Evolutionary conservation across 192 early-diverging fungal species (phyloP).

Genomic region (Cetraspora pellucida): DNA sequence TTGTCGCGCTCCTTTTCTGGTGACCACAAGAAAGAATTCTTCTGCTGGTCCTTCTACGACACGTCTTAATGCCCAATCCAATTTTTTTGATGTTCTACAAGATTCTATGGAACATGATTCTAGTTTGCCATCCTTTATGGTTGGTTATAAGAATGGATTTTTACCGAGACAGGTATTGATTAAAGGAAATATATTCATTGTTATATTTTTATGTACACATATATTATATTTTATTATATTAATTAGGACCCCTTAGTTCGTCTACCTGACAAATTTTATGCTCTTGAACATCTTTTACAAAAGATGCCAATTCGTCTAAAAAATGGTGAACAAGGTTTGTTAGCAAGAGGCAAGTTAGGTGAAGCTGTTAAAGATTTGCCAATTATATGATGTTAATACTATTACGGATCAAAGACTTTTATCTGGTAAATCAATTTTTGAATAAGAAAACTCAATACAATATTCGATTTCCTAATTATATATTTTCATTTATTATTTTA

Average conservation of each 20-base stretch:
- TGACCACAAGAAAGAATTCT: too few species aligned
- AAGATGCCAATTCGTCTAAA: constrained; percentile 74
- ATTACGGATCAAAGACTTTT: constrained; percentile 74
- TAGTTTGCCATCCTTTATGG: constrained; percentile 55
- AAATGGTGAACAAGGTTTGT: constrained; percentile 73
- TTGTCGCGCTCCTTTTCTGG: too few species aligned
- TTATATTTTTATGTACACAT: background rate
- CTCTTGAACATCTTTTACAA: constrained; percentile 69
- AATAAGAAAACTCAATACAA: background rate
- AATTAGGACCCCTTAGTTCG: constrained; percentile 64
- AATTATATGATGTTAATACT: constrained; percentile 68
- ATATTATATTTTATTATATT: background rate
- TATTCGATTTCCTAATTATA: background rate
- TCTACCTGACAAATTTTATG: constrained; percentile 71
- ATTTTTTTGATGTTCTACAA: constrained; percentile 49
- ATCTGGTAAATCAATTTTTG: constrained; percentile 47
- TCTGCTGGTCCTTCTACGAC: constrained; percentile 8
- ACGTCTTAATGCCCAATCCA: background rate
- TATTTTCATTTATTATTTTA: background rate
- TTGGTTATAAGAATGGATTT: constrained; percentile 61
- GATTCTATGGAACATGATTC: constrained; percentile 48
- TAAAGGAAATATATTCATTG: too few species aligned
- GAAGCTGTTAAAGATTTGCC: constrained; percentile 74
- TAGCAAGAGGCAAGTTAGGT: constrained; percentile 79
- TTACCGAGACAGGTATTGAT: constrained; percentile 54